Base-by-base conservation (phyloP, 148 eudicot species). In the Polygonum maritimum region DNA sequence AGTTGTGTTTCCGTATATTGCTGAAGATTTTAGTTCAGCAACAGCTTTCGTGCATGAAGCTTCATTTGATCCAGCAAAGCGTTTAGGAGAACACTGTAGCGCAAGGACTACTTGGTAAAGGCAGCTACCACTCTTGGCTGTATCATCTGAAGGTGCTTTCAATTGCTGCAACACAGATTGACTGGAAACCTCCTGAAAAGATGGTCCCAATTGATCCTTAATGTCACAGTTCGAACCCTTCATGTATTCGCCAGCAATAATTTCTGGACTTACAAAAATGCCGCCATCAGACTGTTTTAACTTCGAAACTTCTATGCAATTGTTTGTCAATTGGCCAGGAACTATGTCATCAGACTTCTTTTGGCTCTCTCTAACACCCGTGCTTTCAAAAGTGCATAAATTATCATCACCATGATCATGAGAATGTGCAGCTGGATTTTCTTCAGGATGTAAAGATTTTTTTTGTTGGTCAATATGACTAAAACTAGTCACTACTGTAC, bases 11-110 rank as follows among this genome's bases (percentile, higher is more conserved):
- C 73, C 80, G 80, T 65, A 71, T 77, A 71, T 22, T 57, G 78
- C 73, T 76, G 82, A 80, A 69, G 57, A 6, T 48, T 73, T 82
- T 47, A 71, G 8, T 14, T 79, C 81, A 31, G 69, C 74, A 69
- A 47, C 73, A 38, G 13, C 36, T 22, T 2, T 60, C 73, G 73
- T 65, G 39, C 22, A 60, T 57, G 79, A 19, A 22, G 54, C 39
- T 62, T 18, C 41, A 58, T 60, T 48, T 62, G 38, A 62, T n/a
- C 16, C 12, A 62, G 39, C 15, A 26, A 7, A 62, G 38, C 15
- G 22, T 7, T 60, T 31, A 19, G 67, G 8, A 60, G 67, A 31
- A 71, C 52, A 70, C 26, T 54, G 69, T 76, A 40, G 74, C 26
- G 38, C 74, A 21, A 31, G 16, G 65, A 54, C 81, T 75, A 79